These are phyloP conservation scores for Coniella vitis DNA, from an alignment of 2,329 filamentous ascomycete species.

Conservation along the genomic window DNA sequence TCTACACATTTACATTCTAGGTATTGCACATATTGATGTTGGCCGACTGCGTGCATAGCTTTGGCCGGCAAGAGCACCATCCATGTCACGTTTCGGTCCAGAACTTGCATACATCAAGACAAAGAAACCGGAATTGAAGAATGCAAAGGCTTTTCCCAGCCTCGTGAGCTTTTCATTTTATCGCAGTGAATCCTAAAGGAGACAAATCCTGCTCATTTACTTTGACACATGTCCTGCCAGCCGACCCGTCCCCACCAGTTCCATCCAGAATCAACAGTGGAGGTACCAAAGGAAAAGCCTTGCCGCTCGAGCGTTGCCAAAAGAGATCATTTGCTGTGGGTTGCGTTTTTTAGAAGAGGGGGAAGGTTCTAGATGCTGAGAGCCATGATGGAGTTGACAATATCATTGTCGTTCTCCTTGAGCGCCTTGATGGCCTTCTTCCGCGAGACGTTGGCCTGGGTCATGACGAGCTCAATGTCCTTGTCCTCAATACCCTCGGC, in stretches of 20 bases:
- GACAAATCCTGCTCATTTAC: slow-evolving; percentile 5
- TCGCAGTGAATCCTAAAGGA: slow-evolving; percentile 2
- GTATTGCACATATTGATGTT: too few relatives aligned
- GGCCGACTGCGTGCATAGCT: neutral
- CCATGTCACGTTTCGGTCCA: neutral
- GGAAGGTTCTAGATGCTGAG: slow-evolving; percentile 61
- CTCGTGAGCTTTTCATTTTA: slow-evolving; percentile 13
- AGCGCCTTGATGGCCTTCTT: slow-evolving; percentile 99
- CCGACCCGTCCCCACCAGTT: slow-evolving; percentile 4
- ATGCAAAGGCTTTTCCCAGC: slow-evolving; percentile 8
- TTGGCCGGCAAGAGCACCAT: neutral
- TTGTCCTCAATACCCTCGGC: slow-evolving; percentile 93
- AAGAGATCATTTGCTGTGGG: neutral
- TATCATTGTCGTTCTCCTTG: slow-evolving; percentile 99
- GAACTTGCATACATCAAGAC: neutral
- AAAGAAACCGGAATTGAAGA: neutral
- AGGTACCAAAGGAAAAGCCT: slow-evolving; percentile 10
- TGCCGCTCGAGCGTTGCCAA: neutral
- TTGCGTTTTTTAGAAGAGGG: neutral
- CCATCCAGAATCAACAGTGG: slow-evolving; percentile 4
- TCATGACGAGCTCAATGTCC: slow-evolving; percentile 99
- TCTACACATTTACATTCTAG: too few relatives aligned
- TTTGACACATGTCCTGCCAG: slow-evolving; percentile 7
- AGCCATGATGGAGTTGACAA: slow-evolving; percentile 99
- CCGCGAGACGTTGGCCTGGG: slow-evolving; percentile 89